Percentiles rank a stretch among this genome's conserved stretches.
Evolutionary conservation across 2,329 filamentous ascomycete species (phyloP).

Genomic region (Tolypocladium endophyticum): DNA sequence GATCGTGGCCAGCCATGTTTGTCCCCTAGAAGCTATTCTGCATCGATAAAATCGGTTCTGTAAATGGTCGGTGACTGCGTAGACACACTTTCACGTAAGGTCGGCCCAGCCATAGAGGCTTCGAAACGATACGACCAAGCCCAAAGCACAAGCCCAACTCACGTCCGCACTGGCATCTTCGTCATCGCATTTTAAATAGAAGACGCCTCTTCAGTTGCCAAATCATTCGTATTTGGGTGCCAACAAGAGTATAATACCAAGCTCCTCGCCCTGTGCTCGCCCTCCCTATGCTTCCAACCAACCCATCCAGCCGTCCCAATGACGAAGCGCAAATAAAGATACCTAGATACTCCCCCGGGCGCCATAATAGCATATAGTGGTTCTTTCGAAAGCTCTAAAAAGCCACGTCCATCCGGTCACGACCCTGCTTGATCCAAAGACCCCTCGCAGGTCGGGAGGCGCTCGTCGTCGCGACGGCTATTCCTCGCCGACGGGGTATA

Average conservation of each 20-base stretch:
- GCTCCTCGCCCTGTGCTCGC: background rate
- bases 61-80: background rate
- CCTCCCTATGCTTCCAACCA: conserved; percentile 1
- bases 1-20: background rate
- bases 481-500: conserved; percentile 74
- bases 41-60: background rate
- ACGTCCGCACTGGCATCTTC: background rate
- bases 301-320: background rate
- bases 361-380: conserved; percentile 1
- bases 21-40: too few relatives aligned
- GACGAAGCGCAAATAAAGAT: background rate
- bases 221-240: background rate
- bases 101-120: background rate
- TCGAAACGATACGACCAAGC: background rate
- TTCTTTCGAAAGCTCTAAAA: background rate
- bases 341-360: conserved; percentile 5
- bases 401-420: background rate
- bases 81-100: background rate
- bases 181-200: background rate
- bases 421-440: background rate
- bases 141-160: background rate
- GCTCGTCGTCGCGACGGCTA: conserved; percentile 4
- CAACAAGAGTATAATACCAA: background rate
- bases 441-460: background rate
- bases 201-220: background rate